Evolutionary conservation across 2,329 filamentous ascomycete species (phyloP), one percentile per base, ranked within the genome.

Genomic region (Cryphonectria naterciae): DNA sequence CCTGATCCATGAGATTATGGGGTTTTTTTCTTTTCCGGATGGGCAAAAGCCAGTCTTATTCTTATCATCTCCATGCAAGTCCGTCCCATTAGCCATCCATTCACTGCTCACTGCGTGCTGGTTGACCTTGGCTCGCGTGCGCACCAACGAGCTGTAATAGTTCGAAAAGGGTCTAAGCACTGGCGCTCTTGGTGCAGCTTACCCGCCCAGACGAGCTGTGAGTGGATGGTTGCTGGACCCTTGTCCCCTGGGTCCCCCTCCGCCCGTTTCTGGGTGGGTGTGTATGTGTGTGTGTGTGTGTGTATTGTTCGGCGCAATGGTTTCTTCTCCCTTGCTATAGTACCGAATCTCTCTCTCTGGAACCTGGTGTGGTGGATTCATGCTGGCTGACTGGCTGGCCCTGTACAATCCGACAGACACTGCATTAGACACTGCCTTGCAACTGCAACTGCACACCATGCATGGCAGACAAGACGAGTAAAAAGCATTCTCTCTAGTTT

Each of bases 201-300:
- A 56, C 25, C 25, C 13, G 52, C n/a, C 52, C n/a, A 28, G 13
- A 39, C 15, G 52, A 28, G 52, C 25, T 28, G n/a, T 56, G 52
- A 56, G 52, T 56, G 52, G 52, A 56, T 28, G 52, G 52, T 56
- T 56, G 52, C 52, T 56, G 52, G 25, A 56, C 25, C 52, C 52
- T 56, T 13, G n/a, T 15, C 25, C 52, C 52, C 52, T 28, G 13
- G 52, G 4, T 4, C 11, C 6, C n/a, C 13, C 52, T 10, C 46
- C 46, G 6, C 46, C 46, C 46, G 17, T 46, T 46, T 17, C 5
- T 37, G 37, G 37, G 43, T 46, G 5, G 43, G 43, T 46, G 43
- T 22, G 43, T 17, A 13, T 15, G 17, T 46, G 43, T 22, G 19
- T 28, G n/a, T 25, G 49, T 25, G 43, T 46, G 19, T 49, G 6